A percentile compares a stretch with the other conserved stretches of the same genome.
Evolutionary conservation across 1,139 yeast species (phyloP).

Genomic region (Taphrina flavorubra): DNA sequence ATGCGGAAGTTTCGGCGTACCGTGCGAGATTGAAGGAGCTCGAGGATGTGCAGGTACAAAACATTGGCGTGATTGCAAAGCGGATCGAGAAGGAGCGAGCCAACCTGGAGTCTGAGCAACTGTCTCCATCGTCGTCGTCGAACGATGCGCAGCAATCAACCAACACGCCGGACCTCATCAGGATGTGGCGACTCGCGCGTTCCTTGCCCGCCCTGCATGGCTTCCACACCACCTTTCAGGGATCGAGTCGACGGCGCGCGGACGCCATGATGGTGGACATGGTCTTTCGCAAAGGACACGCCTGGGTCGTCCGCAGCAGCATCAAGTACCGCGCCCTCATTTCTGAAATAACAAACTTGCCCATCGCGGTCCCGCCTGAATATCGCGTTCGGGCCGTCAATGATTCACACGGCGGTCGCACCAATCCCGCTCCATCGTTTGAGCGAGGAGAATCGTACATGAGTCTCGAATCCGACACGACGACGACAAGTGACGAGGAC

Average conservation of each 20-base stretch:
- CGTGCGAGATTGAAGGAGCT: conserved; percentile 16
- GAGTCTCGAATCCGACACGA: conserved; percentile 4
- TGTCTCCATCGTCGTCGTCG: neutral
- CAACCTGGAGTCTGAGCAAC: neutral
- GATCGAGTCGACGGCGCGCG: neutral
- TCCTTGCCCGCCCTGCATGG: conserved; percentile 18
- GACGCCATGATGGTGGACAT: conserved; percentile 25
- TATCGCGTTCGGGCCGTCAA: no score
- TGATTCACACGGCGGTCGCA: neutral
- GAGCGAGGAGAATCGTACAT: conserved; percentile 1
- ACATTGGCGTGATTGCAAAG: conserved; percentile 20
- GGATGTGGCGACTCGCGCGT: conserved; percentile 31
- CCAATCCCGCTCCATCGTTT: neutral
- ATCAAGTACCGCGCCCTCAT: conserved; percentile 20
- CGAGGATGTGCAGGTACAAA: conserved; percentile 23
- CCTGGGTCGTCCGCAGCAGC: conserved; percentile 28
- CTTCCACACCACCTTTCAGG: conserved; percentile 20
- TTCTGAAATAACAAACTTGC: conserved; percentile 18
- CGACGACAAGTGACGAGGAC: neutral
- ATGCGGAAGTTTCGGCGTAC: conserved; percentile 20
- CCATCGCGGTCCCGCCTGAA: neutral
- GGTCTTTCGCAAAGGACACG: conserved; percentile 31
- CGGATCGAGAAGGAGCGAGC: conserved; percentile 18
- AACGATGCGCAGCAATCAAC: conserved; percentile 1
- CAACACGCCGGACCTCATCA: conserved; percentile 26